Conservation (phyloP, 2,329 filamentous ascomycete genomes). For the Xylariaceae sp. region DNA sequence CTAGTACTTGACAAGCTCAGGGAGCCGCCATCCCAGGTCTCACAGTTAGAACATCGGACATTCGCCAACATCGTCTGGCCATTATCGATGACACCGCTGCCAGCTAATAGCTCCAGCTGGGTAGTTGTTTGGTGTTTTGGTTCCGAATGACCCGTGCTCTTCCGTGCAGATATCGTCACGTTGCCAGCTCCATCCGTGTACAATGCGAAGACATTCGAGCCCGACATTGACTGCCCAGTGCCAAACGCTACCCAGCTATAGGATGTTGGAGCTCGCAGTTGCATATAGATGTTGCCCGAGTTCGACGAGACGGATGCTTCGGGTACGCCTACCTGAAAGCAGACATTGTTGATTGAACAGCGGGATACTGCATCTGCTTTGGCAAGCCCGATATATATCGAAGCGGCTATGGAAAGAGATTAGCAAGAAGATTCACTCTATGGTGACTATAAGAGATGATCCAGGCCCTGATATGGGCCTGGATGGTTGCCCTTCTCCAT, state of each 20-base stretch:
- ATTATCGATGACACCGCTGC: slow-evolving; percentile 49
- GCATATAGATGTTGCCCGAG: slow-evolving; percentile 55
- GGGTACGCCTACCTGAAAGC: slow-evolving; percentile 54
- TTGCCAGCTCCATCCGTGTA: slow-evolving; percentile 55
- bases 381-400: slow-evolving; percentile 21
- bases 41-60: slow-evolving; percentile 50
- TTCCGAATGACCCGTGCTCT: slow-evolving; percentile 42
- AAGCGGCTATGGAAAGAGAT: slow-evolving; percentile 16
- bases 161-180: slow-evolving; percentile 56
- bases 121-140: slow-evolving; percentile 42
- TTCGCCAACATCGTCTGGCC: slow-evolving; percentile 54
- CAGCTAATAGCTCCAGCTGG: slow-evolving; percentile 49
- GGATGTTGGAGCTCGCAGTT: slow-evolving; percentile 49
- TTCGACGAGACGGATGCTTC: slow-evolving; percentile 41
- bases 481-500: not conserved
- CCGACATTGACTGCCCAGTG: slow-evolving; percentile 50
- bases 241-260: slow-evolving; percentile 56
- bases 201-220: slow-evolving; percentile 57
- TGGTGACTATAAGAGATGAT: too few relatives aligned
- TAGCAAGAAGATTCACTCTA: too few relatives aligned
- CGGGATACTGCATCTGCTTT: slow-evolving; percentile 31
- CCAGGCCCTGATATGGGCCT: too few relatives aligned
- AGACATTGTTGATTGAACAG: slow-evolving; percentile 44
- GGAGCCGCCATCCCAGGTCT: slow-evolving; percentile 40
- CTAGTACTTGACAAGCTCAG: slow-evolving; percentile 39